These are phyloP conservation scores for Fusarium sp. DNA, from an alignment of 2,329 filamentous ascomycete species.

Conservation along the genomic window DNA sequence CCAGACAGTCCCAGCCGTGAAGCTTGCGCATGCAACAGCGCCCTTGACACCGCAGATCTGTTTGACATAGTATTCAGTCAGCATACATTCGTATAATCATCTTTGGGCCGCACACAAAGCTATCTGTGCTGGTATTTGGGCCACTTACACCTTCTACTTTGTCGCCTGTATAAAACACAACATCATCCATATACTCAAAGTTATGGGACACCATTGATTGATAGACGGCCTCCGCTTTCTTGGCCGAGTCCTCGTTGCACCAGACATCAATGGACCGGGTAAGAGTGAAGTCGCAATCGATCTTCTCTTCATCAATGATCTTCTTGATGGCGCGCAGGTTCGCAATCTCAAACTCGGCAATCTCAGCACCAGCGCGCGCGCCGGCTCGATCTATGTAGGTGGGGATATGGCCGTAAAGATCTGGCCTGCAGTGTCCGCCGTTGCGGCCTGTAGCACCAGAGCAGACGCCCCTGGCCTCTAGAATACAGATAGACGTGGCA, in stretches of 20 bases:
- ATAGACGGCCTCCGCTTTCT: conserved; percentile 9
- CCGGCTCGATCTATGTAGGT: conserved; percentile 14
- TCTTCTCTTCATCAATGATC: conserved; percentile 16
- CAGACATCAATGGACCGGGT: conserved; percentile 13
- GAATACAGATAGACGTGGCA: background rate
- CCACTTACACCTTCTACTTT: conserved; percentile 12
- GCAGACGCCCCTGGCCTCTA: conserved; percentile 6
- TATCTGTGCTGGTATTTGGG: background rate
- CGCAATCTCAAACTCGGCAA: conserved; percentile 2
- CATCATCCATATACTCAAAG: conserved; percentile 17
- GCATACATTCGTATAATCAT: background rate
- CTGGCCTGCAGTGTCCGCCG: conserved; percentile 7
- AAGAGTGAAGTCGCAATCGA: conserved; percentile 16
- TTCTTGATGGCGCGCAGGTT: conserved; percentile 10
- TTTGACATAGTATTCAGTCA: background rate
- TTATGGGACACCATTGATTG: conserved; percentile 8
- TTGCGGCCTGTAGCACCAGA: conserved; percentile 17
- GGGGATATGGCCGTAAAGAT: conserved; percentile 3
- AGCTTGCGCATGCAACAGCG: conserved; percentile 18
- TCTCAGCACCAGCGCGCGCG: conserved; percentile 5
- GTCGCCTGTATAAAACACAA: conserved; percentile 12
- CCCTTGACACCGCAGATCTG: conserved; percentile 16
- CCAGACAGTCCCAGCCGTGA: conserved; percentile 6
- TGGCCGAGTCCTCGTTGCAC: conserved; percentile 10
- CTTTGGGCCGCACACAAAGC: rapidly evolving